Evolutionary conservation across 306 rosid genomes (phyloP).

Genomic region (Cucurbita maxima): DNA sequence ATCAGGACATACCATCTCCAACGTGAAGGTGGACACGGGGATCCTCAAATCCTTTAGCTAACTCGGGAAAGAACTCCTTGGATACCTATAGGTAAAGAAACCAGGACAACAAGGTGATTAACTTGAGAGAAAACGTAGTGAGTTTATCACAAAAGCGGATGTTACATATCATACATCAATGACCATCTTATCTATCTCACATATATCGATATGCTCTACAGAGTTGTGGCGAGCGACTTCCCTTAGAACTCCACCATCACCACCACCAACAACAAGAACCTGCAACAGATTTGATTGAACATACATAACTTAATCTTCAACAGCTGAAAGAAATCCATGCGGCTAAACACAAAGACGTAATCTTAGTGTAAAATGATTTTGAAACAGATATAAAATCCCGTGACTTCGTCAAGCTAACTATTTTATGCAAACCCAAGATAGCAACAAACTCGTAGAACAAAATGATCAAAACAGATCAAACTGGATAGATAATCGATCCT

Average conservation of each 20-base stretch:
- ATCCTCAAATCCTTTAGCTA: slow-evolving; percentile 84
- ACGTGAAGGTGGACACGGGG: slow-evolving; percentile 85
- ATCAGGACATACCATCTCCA: slow-evolving; percentile 54
- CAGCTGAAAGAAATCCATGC: neutral
- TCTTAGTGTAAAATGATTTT: neutral
- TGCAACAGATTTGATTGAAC: slow-evolving; percentile 11
- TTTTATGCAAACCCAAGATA: neutral
- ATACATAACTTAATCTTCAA: neutral
- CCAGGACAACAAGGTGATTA: slow-evolving; percentile 11
- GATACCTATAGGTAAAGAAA: slow-evolving; percentile 47
- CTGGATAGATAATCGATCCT: neutral
- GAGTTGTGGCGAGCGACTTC: slow-evolving; percentile 75
- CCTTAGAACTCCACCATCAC: slow-evolving; percentile 91
- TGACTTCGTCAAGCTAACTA: neutral
- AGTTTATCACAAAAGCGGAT: neutral
- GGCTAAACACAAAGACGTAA: neutral
- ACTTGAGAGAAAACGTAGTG: slow-evolving; percentile 5
- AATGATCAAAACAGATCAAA: neutral
- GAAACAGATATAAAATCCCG: neutral
- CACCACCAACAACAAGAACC: slow-evolving; percentile 96
- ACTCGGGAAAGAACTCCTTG: slow-evolving; percentile 55
- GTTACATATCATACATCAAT: slow-evolving; percentile 56
- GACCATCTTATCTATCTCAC: slow-evolving; percentile 97
- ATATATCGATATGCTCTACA: slow-evolving; percentile 75
- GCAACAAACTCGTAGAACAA: neutral